Evolutionary conservation across 805 yeast species (phyloP).

Genomic region (Metschnikowia shivogae): DNA sequence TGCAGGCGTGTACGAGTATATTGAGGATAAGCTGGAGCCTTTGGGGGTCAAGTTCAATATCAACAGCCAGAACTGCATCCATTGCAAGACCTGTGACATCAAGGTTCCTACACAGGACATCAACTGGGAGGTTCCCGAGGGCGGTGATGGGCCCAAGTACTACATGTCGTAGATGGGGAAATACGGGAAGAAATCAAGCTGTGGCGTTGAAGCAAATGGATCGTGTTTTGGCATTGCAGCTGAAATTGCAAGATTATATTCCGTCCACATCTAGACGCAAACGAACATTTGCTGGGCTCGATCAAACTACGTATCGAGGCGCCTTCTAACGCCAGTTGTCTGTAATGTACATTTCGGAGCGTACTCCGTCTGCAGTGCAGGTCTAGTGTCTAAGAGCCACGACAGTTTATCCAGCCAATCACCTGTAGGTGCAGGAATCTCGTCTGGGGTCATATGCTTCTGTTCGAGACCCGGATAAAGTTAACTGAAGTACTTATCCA

Average conservation of each 20-base stretch:
- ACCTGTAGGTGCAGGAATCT: too few relatives aligned
- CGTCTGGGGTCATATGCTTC: too few relatives aligned
- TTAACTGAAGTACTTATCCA: constrained; percentile 38
- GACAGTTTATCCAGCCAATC: too few relatives aligned
- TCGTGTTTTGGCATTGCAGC: neutral
- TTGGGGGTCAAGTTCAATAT: constrained; percentile 83
- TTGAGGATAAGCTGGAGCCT: constrained; percentile 56
- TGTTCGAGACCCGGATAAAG: neutral
- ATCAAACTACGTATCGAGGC: too few relatives aligned
- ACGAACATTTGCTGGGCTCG: too few relatives aligned
- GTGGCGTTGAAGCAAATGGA: neutral
- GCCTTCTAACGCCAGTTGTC: neutral
- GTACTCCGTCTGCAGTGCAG: neutral
- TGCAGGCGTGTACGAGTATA: constrained; percentile 95
- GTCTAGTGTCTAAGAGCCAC: neutral
- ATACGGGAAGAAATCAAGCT: neutral
- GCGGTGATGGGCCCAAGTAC: constrained; percentile 98
- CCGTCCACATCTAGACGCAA: too few relatives aligned
- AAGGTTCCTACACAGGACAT: constrained; percentile 95
- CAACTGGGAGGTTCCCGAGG: constrained; percentile 96
- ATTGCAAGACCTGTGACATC: constrained; percentile 97
- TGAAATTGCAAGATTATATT: neutral
- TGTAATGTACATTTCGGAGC: constrained; percentile 1
- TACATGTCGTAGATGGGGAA: constrained; percentile 50
- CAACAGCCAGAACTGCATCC: constrained; percentile 95